Evolutionary conservation across 495 filamentous ascomycete genomes (phyloP).

Genomic region (Venustampulla echinocandica): DNA sequence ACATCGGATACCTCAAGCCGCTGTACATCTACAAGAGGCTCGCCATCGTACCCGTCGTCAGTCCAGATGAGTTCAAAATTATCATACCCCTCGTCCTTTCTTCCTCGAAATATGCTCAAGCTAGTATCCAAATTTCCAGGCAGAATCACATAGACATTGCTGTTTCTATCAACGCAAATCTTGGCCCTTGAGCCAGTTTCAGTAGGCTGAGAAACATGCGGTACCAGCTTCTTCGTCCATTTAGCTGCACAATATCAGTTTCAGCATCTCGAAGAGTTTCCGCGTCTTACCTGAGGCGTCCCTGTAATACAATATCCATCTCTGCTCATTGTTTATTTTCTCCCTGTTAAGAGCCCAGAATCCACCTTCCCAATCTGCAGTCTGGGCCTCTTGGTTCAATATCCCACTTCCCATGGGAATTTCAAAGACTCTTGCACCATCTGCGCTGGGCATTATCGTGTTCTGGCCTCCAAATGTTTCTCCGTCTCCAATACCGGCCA

Average conservation of each 20-base stretch:
- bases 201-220: constrained; percentile 8
- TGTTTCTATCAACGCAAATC: constrained; percentile 13
- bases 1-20: constrained; percentile 9
- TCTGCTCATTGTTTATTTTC: constrained; percentile 6
- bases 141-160: constrained; percentile 13
- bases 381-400: constrained; percentile 18
- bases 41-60: constrained; percentile 15
- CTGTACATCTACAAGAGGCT: constrained; percentile 17
- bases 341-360: constrained; percentile 17
- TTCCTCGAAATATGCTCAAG: constrained; percentile 6
- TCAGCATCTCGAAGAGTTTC: background rate
- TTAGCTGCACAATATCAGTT: constrained; percentile 5
- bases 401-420: constrained; percentile 18
- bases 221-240: constrained; percentile 8
- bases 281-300: constrained; percentile 5
- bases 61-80: constrained; percentile 9
- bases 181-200: constrained; percentile 12
- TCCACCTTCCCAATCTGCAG: constrained; percentile 11
- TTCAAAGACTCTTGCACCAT: constrained; percentile 9
- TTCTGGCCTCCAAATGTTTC: background rate
- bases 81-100: background rate
- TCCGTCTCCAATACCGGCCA: constrained; percentile 4
- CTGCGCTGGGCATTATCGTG: constrained; percentile 5
- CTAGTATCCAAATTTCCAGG: constrained; percentile 17
- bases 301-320: constrained; percentile 16